Conservation (phyloP, 768 basidiomycete species). For the Macrolepiota albuminosa region DNA sequence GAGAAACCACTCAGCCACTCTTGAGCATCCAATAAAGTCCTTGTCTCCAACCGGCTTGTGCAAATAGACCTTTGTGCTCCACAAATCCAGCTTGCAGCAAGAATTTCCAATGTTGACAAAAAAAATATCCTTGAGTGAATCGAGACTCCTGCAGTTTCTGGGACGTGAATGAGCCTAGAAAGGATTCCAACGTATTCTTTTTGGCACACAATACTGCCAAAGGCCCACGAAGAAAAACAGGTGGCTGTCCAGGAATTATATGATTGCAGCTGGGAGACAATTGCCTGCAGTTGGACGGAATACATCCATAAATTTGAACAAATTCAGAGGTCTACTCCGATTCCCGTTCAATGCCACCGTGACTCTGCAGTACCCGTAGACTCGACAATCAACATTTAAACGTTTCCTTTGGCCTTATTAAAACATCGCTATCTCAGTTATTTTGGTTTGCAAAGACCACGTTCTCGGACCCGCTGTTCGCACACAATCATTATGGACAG, state of each 20-base stretch:
- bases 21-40: neutral
- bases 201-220: neutral
- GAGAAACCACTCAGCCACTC: neutral
- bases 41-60: neutral
- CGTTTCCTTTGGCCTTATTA: no score
- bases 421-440: no score
- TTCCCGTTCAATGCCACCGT: neutral
- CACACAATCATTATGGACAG: neutral
- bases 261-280: neutral
- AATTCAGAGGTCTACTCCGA: neutral
- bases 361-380: neutral
- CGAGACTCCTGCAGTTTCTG: neutral
- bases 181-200: neutral
- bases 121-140: neutral
- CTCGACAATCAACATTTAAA: neutral
- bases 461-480: neutral
- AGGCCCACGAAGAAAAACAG: no score
- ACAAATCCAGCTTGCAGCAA: neutral
- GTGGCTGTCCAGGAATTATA: neutral
- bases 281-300: neutral
- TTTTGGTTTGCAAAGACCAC: neutral
- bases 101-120: neutral
- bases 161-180: neutral
- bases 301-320: neutral
- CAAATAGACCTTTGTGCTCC: neutral